Base-by-base conservation (phyloP, 2,329 filamentous ascomycete genomes). In the Pseudogymnoascus sp. region DNA sequence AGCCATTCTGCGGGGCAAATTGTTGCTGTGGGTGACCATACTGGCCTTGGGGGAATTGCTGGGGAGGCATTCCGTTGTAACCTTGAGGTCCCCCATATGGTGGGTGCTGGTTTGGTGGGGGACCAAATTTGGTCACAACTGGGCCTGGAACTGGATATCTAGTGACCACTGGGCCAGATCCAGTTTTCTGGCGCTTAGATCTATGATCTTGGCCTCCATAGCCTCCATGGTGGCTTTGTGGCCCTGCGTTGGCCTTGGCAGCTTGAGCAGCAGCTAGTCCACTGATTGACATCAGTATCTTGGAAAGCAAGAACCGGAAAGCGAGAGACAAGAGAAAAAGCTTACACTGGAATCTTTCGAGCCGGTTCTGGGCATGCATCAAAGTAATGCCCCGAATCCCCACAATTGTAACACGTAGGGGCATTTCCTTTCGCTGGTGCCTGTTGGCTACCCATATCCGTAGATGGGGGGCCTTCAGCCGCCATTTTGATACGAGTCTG, bases 361-460 rank as follows among this genome's bases (percentile, higher is more conserved):
- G 78, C 80, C 21, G 79, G 77, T 64, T 82, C 78, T 6, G 80
- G 81, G 68, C 82, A 85, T 59, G 80, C 80, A 61, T 83, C 73
- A 11, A 80, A 74, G 75, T 80, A 83, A 69, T 85, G 82, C 3
- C 79, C 79, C 31, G 73, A 71, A 58, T 72, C 70, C 61, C 81
- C 80, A 67, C 82, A 85, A 68, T 83, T 84, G 70, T 83, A 83
- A 71, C 82, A 85, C 5, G 49, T 55, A 33, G 49, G 49, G n/a
- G 45, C 45, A 52, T 52, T 52, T 55, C 6, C 49, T 33, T 55
- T 55, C 6, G 49, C 49, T 55, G 49, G 49, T 55, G 49, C 49
- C 49, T 55, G 28, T 21, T 55, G 49, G 49, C 8, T 16, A 33
- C 49, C 28, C 6, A 28, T 21, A 9, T 55, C 49, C 49, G 9